Evolutionary conservation across 306 rosid species (phyloP), one percentile per base, ranked within the genome.

Genomic region (Sechiopsis laciniata): DNA sequence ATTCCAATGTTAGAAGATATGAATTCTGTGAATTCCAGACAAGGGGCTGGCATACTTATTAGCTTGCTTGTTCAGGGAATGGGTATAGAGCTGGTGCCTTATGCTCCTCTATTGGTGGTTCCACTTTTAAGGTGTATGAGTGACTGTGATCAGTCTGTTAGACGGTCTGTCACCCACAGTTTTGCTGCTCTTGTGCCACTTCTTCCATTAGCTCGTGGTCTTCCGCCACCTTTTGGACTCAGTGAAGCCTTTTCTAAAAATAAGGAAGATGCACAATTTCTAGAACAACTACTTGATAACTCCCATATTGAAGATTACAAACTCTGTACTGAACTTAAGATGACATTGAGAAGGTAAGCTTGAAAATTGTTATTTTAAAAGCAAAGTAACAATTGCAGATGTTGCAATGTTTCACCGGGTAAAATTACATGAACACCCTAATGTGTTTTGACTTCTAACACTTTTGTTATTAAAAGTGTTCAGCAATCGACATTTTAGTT

Each of bases 181-280:
- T 94, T 94, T 91, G 99, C 99, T 70, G 90, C 99, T 62, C 97
- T 94, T 80, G 99, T 94, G 72, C 99, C 99, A 67, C 85, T 94
- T 80, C 97, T 94, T 84, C 99, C 99, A 78, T 80, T 94, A 72
- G 97, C 99, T 4, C 88, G 96, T 21, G 99, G 99, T 78, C 88
- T 94, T 81, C 96, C 97, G 69, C 92, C 89, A 74, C 99, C 97
- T 42, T 76, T 60, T 83, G 96, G 90, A 73, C 75, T 90, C 48
- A 85, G 87, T 67, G 91, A 89, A 76, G 85, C 79, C 70, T 75
- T 89, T 63, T 85, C 88, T 26, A 82, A 83, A 76, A 91, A 80
- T 68, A 80, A 87, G 57, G 99, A 91, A 71, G 99, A 94, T 79
- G 82, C 92, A 60, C 84, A 80, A 77, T 94, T 94, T 85, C 80